Evolutionary conservation across 345 rosid genomes (phyloP).

Genomic region (Aethionema arabicum): DNA sequence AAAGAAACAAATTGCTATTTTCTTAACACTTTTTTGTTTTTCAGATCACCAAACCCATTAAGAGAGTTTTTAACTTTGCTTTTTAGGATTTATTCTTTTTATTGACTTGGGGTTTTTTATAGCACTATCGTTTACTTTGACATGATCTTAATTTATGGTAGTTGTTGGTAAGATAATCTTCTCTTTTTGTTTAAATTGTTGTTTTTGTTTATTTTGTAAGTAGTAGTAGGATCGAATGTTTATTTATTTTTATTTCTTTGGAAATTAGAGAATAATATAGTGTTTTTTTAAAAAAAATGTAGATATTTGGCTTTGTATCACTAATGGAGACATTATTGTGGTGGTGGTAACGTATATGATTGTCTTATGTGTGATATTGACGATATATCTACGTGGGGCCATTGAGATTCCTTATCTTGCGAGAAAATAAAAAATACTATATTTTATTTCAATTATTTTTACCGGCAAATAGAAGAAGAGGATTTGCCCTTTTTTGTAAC

Average conservation of each 20-base stretch:
- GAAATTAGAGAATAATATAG: too few species aligned
- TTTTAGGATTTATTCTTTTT: constrained; percentile 24
- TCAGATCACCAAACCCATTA: constrained; percentile 41
- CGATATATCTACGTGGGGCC: constrained; percentile 29
- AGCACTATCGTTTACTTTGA: constrained; percentile 39
- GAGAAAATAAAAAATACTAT: not conserved
- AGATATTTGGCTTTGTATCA: constrained; percentile 18
- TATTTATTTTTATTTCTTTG: too few species aligned
- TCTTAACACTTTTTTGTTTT: not conserved
- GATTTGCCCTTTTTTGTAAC: too few species aligned
- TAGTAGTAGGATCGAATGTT: not conserved
- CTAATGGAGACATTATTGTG: constrained; percentile 34
- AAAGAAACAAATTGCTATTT: not conserved
- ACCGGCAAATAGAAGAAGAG: too few species aligned
- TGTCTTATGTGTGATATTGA: constrained; percentile 32
- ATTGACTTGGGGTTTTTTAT: constrained; percentile 29
- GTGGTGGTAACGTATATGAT: constrained; percentile 34
- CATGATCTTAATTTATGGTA: constrained; percentile 24
- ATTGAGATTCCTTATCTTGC: constrained; percentile 12
- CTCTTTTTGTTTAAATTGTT: constrained; percentile 12
- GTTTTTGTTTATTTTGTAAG: not conserved
- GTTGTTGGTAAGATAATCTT: constrained; percentile 28
- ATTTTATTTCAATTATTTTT: not conserved
- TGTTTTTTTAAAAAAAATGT: too few species aligned
- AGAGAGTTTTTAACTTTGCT: constrained; percentile 3